These are phyloP conservation scores for Austroboletus rostrupii DNA, from an alignment of 1,284 basidiomycete species.

Conservation along the genomic window DNA sequence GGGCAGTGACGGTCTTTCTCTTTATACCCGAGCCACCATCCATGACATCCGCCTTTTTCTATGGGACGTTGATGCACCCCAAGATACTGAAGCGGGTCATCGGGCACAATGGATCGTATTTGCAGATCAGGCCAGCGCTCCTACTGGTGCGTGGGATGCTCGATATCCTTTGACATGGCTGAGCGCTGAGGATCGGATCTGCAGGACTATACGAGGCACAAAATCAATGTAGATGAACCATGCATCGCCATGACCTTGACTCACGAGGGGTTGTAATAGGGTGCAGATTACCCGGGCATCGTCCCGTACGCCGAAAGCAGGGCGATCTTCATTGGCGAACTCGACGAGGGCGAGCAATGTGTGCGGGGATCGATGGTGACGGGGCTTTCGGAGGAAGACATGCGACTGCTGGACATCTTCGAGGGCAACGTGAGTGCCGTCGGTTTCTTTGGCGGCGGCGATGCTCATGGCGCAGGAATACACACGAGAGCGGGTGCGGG, in stretches of 20 bases:
- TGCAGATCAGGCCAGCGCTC: constrained; percentile 56
- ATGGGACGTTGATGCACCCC: constrained; percentile 79
- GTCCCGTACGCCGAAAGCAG: constrained; percentile 50
- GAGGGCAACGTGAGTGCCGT: constrained; percentile 67
- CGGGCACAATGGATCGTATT: constrained; percentile 49
- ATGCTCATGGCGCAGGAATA: constrained; percentile 60
- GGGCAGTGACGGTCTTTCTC: background rate
- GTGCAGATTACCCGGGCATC: constrained; percentile 78
- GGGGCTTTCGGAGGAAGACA: constrained; percentile 58
- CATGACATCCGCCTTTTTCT: constrained; percentile 69
- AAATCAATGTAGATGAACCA: constrained; percentile 40
- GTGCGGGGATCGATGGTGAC: constrained; percentile 71
- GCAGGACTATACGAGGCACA: constrained; percentile 76
- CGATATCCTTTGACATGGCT: background rate
- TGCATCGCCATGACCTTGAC: background rate
- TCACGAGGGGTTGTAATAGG: constrained; percentile 32
- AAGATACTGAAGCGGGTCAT: constrained; percentile 64
- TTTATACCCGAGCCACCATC: constrained; percentile 1
- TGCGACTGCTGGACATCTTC: constrained; percentile 65
- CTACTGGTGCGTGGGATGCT: constrained; percentile 38
- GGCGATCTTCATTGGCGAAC: constrained; percentile 40
- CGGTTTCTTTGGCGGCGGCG: background rate
- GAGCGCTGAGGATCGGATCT: background rate
- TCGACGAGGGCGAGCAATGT: constrained; percentile 46
- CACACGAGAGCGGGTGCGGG: constrained; percentile 47